A percentile compares a stretch with the other conserved stretches of the same genome.
Evolutionary conservation across 2,329 filamentous ascomycete genomes (phyloP).

Genomic region (Ophiocordyceps polyrhachis-furcata): DNA sequence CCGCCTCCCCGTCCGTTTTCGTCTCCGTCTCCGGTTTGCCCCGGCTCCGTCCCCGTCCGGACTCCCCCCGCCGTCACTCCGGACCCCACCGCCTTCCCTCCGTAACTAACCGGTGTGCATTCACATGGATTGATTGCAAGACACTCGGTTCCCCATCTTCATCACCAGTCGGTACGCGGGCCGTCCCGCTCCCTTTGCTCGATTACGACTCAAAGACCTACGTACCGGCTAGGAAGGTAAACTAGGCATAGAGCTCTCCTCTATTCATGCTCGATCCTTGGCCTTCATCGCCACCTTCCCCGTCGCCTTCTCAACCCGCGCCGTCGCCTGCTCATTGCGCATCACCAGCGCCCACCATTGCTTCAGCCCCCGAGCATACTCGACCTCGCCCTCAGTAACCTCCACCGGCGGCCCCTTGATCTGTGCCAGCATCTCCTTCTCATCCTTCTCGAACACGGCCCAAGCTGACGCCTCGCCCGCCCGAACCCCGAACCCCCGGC

Average conservation of each 20-base stretch:
- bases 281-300: constrained; percentile 12
- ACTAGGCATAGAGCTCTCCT: constrained; percentile 1
- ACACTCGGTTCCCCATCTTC: too few species aligned
- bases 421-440: constrained; percentile 24
- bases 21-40: neutral
- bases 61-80: neutral
- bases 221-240: neutral
- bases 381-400: constrained; percentile 27
- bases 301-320: constrained; percentile 29
- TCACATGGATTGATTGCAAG: neutral
- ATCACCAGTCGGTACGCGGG: too few species aligned
- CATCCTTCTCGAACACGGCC: constrained; percentile 36
- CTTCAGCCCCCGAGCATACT: constrained; percentile 28
- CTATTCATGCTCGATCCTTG: constrained; percentile 7
- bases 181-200: too few species aligned
- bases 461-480: constrained; percentile 39
- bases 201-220: neutral
- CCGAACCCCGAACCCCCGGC: constrained; percentile 35
- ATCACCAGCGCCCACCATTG: constrained; percentile 24
- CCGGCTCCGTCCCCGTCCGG: neutral
- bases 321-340: constrained; percentile 26
- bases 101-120: neutral
- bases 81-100: too few species aligned
- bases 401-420: constrained; percentile 43
- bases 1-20: neutral